Conservation (phyloP, 495 filamentous ascomycete species). For the Pyrenula aspistea region DNA sequence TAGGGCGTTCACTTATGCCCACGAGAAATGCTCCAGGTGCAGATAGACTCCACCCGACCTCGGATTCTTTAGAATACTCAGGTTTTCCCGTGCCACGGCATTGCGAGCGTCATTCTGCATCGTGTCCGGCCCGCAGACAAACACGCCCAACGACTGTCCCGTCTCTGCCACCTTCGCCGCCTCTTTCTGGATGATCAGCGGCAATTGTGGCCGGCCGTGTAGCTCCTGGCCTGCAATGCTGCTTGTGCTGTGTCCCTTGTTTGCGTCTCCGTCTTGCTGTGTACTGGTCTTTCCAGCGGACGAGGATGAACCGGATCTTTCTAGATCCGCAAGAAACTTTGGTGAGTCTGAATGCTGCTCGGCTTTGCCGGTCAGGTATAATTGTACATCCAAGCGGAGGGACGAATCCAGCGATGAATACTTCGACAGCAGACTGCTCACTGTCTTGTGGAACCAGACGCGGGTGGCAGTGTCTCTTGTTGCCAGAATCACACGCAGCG, state of each 20-base stretch:
- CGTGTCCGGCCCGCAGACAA: conserved; percentile 36
- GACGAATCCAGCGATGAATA: background rate
- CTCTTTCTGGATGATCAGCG: conserved; percentile 13
- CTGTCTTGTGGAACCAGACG: background rate
- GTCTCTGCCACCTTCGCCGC: conserved; percentile 8
- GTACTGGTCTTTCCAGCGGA: conserved; percentile 2
- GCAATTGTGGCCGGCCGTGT: conserved; percentile 25
- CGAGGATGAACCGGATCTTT: conserved; percentile 5
- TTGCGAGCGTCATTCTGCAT: conserved; percentile 38
- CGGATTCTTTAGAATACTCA: conserved; percentile 19
- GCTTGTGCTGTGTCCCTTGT: conserved; percentile 12
- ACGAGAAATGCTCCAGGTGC: conserved; percentile 42
- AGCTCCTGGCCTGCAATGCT: background rate
- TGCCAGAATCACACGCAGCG: background rate
- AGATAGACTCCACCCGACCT: conserved; percentile 35
- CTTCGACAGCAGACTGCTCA: background rate
- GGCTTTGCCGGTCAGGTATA: background rate
- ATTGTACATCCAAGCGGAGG: background rate
- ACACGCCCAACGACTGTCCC: conserved; percentile 26
- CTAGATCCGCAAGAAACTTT: background rate
- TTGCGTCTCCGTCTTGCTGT: conserved; percentile 10
- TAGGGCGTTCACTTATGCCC: conserved; percentile 4
- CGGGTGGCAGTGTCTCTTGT: background rate
- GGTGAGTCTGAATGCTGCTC: background rate
- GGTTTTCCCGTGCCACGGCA: conserved; percentile 33